These are phyloP conservation scores for Byssothecium circinans DNA, from an alignment of 2,329 filamentous ascomycete genomes.

Conservation along the genomic window DNA sequence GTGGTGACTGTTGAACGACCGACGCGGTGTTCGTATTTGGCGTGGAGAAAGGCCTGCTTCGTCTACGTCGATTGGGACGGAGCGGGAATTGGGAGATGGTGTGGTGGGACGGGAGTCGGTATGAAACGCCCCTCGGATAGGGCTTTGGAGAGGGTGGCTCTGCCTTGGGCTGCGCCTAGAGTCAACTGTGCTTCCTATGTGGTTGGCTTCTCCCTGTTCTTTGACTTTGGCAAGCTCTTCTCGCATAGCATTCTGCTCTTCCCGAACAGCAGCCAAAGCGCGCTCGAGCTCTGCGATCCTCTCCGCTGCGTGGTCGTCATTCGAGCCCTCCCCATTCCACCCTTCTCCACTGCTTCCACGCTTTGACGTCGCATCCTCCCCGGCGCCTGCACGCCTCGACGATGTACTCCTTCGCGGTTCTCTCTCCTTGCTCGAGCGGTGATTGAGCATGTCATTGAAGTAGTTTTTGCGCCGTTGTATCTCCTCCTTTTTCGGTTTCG, in stretches of 20 bases:
- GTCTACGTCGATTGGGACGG: conserved; percentile 4
- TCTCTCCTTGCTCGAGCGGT: conserved; percentile 15
- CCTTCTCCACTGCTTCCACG: conserved; percentile 1
- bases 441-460: conserved; percentile 36
- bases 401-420: conserved; percentile 4
- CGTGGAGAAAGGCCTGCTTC: conserved; percentile 8
- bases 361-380: not conserved
- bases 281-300: conserved; percentile 31
- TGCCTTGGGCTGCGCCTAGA: not conserved
- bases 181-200: too few species aligned
- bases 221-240: conserved; percentile 31
- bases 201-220: conserved; percentile 13
- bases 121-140: conserved; percentile 3
- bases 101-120: conserved; percentile 7
- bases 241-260: conserved; percentile 25
- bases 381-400: not conserved
- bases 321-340: conserved; percentile 5
- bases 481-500: conserved; percentile 34
- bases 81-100: conserved; percentile 1
- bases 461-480: conserved; percentile 31
- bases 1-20: conserved; percentile 6
- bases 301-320: conserved; percentile 12
- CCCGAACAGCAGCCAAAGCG: conserved; percentile 22
- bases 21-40: conserved; percentile 1
- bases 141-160: conserved; percentile 1